phyloP scores from a whole-genome alignment of 1,284 basidiomycete species.

The Anthracocystis setariae region DNA sequence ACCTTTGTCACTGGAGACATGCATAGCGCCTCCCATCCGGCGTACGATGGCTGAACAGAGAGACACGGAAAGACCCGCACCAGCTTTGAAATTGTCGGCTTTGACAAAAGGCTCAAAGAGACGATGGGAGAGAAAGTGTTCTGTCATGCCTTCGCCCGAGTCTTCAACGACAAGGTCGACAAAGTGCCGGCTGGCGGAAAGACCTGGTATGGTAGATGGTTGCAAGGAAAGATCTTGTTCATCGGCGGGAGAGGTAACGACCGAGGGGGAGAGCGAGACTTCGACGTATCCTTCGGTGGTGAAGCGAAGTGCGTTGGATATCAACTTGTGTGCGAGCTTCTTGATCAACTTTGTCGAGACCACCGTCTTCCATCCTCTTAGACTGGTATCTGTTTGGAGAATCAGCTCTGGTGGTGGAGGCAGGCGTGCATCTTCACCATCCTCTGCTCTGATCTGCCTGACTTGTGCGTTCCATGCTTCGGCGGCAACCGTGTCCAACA shows the following conservation, averaged over 20 bases:
- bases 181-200: constrained; percentile 11
- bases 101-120: constrained; percentile 55
- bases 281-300: constrained; percentile 53
- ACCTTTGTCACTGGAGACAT: constrained; percentile 47
- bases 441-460: constrained; percentile 44
- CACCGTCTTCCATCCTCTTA: constrained; percentile 46
- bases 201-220: not conserved
- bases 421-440: constrained; percentile 47
- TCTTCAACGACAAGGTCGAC: constrained; percentile 50
- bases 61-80: constrained; percentile 44
- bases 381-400: constrained; percentile 44
- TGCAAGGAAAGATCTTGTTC: constrained; percentile 14
- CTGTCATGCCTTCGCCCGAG: constrained; percentile 54
- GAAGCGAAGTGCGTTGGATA: constrained; percentile 53
- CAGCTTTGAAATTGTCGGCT: constrained; percentile 47
- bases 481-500: constrained; percentile 40
- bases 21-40: constrained; percentile 51
- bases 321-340: constrained; percentile 48
- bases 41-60: constrained; percentile 44
- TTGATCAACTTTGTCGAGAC: constrained; percentile 27
- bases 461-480: constrained; percentile 46
- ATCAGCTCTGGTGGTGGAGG: constrained; percentile 56
- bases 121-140: constrained; percentile 45
- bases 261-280: constrained; percentile 35
- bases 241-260: constrained; percentile 9